phyloP scores from a whole-genome alignment of 192 early-diverging fungal genomes.

The Nowakowskiella sp. region DNA sequence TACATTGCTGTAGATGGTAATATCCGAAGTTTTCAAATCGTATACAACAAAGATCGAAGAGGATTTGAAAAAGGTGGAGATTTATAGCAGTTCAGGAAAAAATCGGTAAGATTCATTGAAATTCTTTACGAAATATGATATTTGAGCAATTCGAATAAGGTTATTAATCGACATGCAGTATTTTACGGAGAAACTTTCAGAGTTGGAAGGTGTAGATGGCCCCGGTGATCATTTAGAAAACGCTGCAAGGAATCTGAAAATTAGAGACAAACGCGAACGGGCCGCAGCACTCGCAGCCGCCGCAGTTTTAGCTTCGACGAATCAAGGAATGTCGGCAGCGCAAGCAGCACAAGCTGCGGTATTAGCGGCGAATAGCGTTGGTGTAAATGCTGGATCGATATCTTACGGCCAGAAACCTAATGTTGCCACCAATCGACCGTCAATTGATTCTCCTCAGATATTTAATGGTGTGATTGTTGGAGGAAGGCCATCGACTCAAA shows the following conservation, averaged over 20 bases:
- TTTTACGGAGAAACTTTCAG: slow-evolving; percentile 55
- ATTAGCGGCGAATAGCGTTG: too few relatives aligned
- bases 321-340: too few relatives aligned
- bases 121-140: background rate
- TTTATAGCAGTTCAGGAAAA: slow-evolving; percentile 52
- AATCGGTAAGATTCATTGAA: slow-evolving; percentile 34
- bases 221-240: slow-evolving; percentile 69
- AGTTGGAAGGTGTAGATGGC: slow-evolving; percentile 61
- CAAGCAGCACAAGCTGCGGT: too few relatives aligned
- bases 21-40: slow-evolving; percentile 67
- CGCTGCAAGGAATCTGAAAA: slow-evolving; percentile 71
- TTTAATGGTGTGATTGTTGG: too few relatives aligned
- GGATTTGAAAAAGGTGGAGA: slow-evolving; percentile 48
- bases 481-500: too few relatives aligned
- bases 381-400: too few relatives aligned
- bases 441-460: too few relatives aligned
- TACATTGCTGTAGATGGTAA: slow-evolving; percentile 44
- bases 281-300: background rate
- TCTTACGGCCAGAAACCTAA: too few relatives aligned
- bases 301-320: background rate
- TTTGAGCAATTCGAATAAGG: slow-evolving; percentile 27
- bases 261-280: slow-evolving; percentile 41
- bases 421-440: too few relatives aligned
- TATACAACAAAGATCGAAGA: slow-evolving; percentile 72
- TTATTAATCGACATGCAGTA: slow-evolving; percentile 72